phyloP scores from a whole-genome alignment of 306 rosid genomes.

The Fragaria iinumae region DNA sequence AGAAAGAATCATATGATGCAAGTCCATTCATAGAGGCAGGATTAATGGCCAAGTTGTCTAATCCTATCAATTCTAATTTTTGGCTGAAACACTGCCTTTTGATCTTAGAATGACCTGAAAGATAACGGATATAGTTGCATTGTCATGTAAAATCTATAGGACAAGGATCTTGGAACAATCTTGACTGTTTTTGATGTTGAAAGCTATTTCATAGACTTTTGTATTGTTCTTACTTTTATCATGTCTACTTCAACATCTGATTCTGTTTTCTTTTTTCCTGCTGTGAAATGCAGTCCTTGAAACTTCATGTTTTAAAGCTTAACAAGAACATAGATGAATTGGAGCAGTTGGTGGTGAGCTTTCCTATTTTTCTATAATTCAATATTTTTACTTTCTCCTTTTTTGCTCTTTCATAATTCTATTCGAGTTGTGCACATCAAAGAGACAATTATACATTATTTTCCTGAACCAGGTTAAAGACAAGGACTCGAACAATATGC shows the following conservation, averaged over 20 bases:
- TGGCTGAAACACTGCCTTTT: neutral
- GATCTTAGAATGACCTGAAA: neutral
- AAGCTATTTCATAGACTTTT: conserved; percentile 7
- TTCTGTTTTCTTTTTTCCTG: conserved; percentile 17
- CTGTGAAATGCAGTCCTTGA: conserved; percentile 67
- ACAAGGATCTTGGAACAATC: conserved; percentile 16
- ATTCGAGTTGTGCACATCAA: conserved; percentile 19
- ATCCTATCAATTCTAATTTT: neutral
- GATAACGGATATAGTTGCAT: neutral
- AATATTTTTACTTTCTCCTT: conserved; percentile 1
- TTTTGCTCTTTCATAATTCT: conserved; percentile 16
- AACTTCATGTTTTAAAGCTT: conserved; percentile 88
- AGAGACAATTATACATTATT: conserved; percentile 17
- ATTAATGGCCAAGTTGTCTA: neutral
- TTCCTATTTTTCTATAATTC: neutral
- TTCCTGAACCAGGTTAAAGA: conserved; percentile 50
- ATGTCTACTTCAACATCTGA: conserved; percentile 23
- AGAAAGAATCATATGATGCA: neutral
- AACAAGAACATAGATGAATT: conserved; percentile 59
- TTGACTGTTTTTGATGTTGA: neutral
- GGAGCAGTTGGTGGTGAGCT: conserved; percentile 69
- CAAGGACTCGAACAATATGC: conserved; percentile 39
- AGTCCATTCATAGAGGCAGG: neutral
- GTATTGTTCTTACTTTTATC: conserved; percentile 4
- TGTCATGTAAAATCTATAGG: conserved; percentile 13